phyloP scores from a whole-genome alignment of 192 early-diverging fungal genomes.

The Coemansia sp. region DNA sequence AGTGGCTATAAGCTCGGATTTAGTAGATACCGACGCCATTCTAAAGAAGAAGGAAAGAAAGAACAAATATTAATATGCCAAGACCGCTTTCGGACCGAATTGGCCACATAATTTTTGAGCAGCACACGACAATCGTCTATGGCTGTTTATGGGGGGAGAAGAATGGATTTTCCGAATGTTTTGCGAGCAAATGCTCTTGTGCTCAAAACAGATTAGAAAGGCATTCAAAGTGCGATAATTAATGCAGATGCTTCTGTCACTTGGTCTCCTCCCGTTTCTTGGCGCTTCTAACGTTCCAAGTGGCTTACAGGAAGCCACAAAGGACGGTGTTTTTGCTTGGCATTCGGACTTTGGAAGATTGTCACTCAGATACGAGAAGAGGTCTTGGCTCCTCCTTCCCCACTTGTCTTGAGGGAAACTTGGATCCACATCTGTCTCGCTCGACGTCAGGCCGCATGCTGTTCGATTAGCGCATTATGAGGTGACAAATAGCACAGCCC shows the following conservation, averaged over 20 bases:
- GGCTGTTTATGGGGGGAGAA: neutral
- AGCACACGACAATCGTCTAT: neutral
- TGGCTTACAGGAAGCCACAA: neutral
- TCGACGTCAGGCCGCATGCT: neutral
- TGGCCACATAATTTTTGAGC: neutral
- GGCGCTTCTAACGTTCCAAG: neutral
- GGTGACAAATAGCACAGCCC: neutral
- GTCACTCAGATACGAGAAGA: conserved; percentile 1
- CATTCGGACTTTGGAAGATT: neutral
- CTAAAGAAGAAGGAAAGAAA: neutral
- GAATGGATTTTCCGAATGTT: neutral
- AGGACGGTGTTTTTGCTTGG: neutral
- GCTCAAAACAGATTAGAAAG: neutral
- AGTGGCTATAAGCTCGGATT: conserved; percentile 30
- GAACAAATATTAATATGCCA: neutral
- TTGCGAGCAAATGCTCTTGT: neutral
- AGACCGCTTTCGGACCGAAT: neutral
- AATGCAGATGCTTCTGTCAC: neutral
- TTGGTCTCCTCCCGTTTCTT: neutral
- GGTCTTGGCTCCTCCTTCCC: neutral
- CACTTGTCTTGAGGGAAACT: neutral
- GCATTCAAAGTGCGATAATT: neutral
- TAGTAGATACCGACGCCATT: neutral
- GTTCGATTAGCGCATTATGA: conserved; percentile 1
- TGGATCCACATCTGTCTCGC: neutral